Base-by-base conservation (phyloP, 1,284 basidiomycete genomes). In the Anthracocystis panici-leucophaei region DNA sequence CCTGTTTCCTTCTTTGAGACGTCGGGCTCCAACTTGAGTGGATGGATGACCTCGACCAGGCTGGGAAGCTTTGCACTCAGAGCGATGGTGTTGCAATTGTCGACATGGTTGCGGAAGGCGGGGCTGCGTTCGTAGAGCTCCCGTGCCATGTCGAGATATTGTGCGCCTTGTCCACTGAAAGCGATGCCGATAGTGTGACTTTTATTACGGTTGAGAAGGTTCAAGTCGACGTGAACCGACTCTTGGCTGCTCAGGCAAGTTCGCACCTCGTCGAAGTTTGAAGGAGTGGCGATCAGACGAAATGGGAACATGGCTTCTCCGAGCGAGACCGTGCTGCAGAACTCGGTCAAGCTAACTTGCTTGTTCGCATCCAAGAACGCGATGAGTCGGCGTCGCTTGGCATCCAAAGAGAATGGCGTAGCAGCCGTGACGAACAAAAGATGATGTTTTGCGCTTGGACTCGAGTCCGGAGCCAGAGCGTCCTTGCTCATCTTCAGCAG, bases 81-180 rank as follows among this genome's bases (percentile, higher is more conserved):
- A 3, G 55, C 54, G 23, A 77, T 71, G 49, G 44, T 42, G 49
- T 71, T 66, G 58, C 73, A 76, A n/a, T 48, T 35, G 18, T 75
- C 64, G 20, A 78, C 44, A 40, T 65, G 51, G 9, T 21, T 18
- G 9, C 69, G 65, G 65, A 78, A 78, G 20, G 63, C 20, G 3
- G 45, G 23, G 23, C 63, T 67, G 12, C 27, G 14, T n/a, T 54
- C 64, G 56, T 67, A 73, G 1, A 78, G 65, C 41, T 73, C 69
- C 23, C 57, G 38, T 3, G 56, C 74, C 77, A 78, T 78, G 53
- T 68, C 57, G 35, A 71, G 49, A 42, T 78, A 78, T 29, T 78
- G 77, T 1, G 73, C 45, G 20, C 77, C 77, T 60, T 78, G 77
- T 7, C 77, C 77, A 27, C 66, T 70, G 70, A 78, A 78, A 2